Conservation (phyloP, 257 asterid genomes). For the Nicotiana paniculata region DNA sequence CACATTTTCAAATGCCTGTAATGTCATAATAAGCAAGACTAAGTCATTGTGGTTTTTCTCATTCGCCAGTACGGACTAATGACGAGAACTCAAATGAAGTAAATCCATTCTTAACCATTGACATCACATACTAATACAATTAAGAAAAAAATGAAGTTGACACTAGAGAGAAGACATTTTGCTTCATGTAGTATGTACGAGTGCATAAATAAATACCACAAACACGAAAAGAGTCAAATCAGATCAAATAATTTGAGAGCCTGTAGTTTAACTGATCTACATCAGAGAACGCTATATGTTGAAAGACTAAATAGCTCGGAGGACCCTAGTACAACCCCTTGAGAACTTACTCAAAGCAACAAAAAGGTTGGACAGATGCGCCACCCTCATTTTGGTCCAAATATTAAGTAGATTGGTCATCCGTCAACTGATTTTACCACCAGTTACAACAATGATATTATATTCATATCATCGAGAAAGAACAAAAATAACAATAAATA, state of each 20-base stretch:
- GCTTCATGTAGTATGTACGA: neutral
- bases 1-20: constrained; percentile 61
- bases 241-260: neutral
- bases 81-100: neutral
- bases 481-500: neutral
- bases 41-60: neutral
- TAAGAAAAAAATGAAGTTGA: neutral
- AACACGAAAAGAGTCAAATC: neutral
- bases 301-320: neutral
- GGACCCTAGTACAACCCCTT: neutral
- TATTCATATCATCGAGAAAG: neutral
- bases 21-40: neutral
- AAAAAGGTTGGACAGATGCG: neutral
- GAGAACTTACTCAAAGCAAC: neutral
- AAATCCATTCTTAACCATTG: neutral
- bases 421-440: neutral
- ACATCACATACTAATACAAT: neutral
- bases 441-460: neutral
- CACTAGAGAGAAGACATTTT: neutral
- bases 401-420: neutral
- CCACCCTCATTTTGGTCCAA: neutral
- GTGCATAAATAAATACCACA: neutral
- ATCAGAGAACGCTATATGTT: neutral
- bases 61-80: neutral
- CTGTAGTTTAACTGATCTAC: neutral